A percentile compares a stretch with the other conserved stretches of the same genome.
phyloP scores from a whole-genome alignment of 495 filamentous ascomycete genomes.

The Penicillium longicatenatum region DNA sequence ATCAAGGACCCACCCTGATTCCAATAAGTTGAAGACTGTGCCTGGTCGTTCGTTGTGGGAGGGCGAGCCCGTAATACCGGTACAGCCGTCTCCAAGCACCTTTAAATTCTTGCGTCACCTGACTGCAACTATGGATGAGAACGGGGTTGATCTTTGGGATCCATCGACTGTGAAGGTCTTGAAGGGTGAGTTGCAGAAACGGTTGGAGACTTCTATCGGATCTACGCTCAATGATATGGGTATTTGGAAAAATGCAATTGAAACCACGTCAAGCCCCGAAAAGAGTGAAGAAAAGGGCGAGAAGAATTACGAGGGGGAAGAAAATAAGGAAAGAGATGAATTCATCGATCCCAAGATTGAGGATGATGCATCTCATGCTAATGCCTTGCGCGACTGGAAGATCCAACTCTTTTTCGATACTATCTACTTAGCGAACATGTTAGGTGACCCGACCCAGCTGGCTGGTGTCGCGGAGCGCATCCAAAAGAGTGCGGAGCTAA shows the following conservation, averaged over 20 bases:
- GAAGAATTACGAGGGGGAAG: neutral
- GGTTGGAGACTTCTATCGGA: constrained; percentile 22
- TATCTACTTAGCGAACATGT: constrained; percentile 60
- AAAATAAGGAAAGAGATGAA: neutral
- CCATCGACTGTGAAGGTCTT: constrained; percentile 63
- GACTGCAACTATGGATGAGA: constrained; percentile 62
- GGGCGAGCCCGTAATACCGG: constrained; percentile 70
- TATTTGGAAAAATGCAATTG: constrained; percentile 6
- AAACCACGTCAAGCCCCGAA: neutral
- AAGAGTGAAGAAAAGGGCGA: constrained; percentile 3
- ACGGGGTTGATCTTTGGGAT: constrained; percentile 84
- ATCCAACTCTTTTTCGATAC: constrained; percentile 82
- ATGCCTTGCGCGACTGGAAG: constrained; percentile 51
- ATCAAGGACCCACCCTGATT: constrained; percentile 7
- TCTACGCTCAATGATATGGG: constrained; percentile 30
- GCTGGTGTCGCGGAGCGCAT: constrained; percentile 48
- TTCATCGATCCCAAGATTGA: constrained; percentile 8
- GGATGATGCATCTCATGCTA: constrained; percentile 10
- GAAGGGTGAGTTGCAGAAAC: constrained; percentile 54
- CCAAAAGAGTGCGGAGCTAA: constrained; percentile 47
- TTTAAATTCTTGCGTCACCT: constrained; percentile 75
- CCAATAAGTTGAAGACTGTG: constrained; percentile 22
- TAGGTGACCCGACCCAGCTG: constrained; percentile 43
- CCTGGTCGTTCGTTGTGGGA: constrained; percentile 72
- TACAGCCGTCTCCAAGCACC: constrained; percentile 76